A percentile compares a stretch with the other conserved stretches of the same genome.
phyloP scores from a whole-genome alignment of 495 filamentous ascomycete genomes.

The Hypoxylon rickii region DNA sequence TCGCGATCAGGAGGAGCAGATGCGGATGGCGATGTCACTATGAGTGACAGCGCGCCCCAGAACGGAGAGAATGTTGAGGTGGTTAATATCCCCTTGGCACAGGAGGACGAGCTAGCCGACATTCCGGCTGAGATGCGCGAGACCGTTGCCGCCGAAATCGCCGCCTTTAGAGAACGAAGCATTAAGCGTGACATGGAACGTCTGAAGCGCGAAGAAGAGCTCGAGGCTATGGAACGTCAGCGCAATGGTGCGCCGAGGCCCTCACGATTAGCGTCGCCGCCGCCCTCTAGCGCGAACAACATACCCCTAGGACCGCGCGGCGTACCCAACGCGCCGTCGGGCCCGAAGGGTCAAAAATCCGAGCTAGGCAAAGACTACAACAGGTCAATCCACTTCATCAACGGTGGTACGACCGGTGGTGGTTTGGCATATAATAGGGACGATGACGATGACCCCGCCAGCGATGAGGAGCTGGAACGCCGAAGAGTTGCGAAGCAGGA shows the following conservation, averaged over 20 bases:
- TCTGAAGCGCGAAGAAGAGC: slow-evolving; percentile 83
- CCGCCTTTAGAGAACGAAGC: slow-evolving; percentile 89
- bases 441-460: slow-evolving; percentile 87
- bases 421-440: slow-evolving; percentile 63
- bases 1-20: slow-evolving; percentile 54
- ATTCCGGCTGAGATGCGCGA: slow-evolving; percentile 97
- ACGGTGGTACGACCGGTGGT: slow-evolving; percentile 71
- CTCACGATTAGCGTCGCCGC: slow-evolving; percentile 70
- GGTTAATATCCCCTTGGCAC: slow-evolving; percentile 85
- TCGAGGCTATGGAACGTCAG: slow-evolving; percentile 82
- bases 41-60: slow-evolving; percentile 66
- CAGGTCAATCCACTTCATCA: slow-evolving; percentile 75
- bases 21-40: slow-evolving; percentile 68
- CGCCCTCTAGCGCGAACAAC: slow-evolving; percentile 75
- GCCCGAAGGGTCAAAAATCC: slow-evolving; percentile 75
- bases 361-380: slow-evolving; percentile 50
- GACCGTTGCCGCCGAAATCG: slow-evolving; percentile 91
- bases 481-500: slow-evolving; percentile 71
- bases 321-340: slow-evolving; percentile 77
- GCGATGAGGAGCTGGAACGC: slow-evolving; percentile 82
- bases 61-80: slow-evolving; percentile 73
- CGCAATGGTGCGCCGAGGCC: slow-evolving; percentile 66
- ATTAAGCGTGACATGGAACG: slow-evolving; percentile 87
- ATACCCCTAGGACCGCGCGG: slow-evolving; percentile 86
- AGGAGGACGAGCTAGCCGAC: slow-evolving; percentile 93